Base-by-base conservation (phyloP, 2,329 filamentous ascomycete species). In the Pestalotiopsis sp. region DNA sequence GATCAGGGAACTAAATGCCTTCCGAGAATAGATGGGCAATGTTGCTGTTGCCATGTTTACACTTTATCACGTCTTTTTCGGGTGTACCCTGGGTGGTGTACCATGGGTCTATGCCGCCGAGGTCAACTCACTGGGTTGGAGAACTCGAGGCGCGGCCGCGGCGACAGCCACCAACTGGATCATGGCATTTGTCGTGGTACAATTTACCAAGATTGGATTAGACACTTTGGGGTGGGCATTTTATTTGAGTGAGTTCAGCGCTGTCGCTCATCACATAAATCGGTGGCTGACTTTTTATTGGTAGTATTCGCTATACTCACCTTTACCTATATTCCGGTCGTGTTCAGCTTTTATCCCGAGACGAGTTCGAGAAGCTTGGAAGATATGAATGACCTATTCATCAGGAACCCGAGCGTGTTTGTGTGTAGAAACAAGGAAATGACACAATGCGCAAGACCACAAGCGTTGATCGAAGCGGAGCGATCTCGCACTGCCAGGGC, bases 161-260 rank as follows among this genome's bases (percentile, higher is more conserved):
- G 82, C 82, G 0, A 83, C 82, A 1, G 80, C 82, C 0, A 83
- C 81, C 1, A 84, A 84, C 69, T 84, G 82, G 83, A 73, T 83
- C 9, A 76, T 77, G 45, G 80, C 80, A 7, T 84, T 84, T 66
- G 79, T 81, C 6, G 80, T 83, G 7, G 80, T 79, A 0, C 82
- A 84, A 70, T 82, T 83, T 70, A 84, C 82, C n/a, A 82, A 83
- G 66, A 74, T 79, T 3, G 82, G 80, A 0, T 77, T 83, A 23
- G 75, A 82, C 40, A 79, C 80, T 68, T 72, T 85, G 1, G 72
- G 74, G 4, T 84, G 82, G 81, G 76, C 75, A 0, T 83, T 84
- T 68, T 84, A 82, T 66, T 73, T 81, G n/a, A 78, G 80, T 82
- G 75, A 72, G 78, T 75, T 75, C 17, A 36, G 14, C 4, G 45